These are phyloP conservation scores for Cyamopsis tetragonoloba DNA, from an alignment of 306 rosid genomes.

Conservation along the genomic window DNA sequence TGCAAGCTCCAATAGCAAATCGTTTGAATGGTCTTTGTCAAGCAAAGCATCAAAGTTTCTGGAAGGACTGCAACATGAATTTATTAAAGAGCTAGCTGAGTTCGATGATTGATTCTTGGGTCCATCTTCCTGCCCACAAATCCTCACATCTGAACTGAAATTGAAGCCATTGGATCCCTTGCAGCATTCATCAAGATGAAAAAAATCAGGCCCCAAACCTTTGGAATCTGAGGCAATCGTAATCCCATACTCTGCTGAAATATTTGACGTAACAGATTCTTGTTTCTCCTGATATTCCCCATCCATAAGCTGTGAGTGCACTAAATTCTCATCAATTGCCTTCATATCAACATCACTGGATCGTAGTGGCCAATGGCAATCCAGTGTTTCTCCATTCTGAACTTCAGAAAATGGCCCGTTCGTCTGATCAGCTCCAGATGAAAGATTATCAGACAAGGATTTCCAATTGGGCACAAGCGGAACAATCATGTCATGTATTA, in stretches of 20 bases:
- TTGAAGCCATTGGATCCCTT: constrained; percentile 25
- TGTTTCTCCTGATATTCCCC: constrained; percentile 48
- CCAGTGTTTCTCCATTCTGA: constrained; percentile 23
- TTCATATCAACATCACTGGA: constrained; percentile 18
- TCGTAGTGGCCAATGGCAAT: constrained; percentile 32
- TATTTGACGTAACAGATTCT: constrained; percentile 46
- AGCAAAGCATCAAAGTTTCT: constrained; percentile 30
- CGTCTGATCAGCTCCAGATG: constrained; percentile 34
- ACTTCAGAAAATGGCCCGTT: constrained; percentile 12
- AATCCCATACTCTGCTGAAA: constrained; percentile 43
- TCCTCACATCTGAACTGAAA: constrained; percentile 29
- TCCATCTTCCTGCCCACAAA: constrained; percentile 32
- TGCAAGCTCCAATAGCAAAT: constrained; percentile 63
- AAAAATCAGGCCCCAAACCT: constrained; percentile 26
- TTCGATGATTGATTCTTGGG: constrained; percentile 26
- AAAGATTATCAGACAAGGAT: constrained; percentile 32
- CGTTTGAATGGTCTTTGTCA: constrained; percentile 31
- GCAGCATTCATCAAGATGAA: constrained; percentile 36
- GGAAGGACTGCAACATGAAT: constrained; percentile 30
- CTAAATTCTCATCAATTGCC: constrained; percentile 22
- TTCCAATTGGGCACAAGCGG: constrained; percentile 60
- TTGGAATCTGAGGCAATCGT: constrained; percentile 27
- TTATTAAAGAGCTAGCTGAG: constrained; percentile 31
- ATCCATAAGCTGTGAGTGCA: constrained; percentile 22
- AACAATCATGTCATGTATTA: constrained; percentile 51